Evolutionary conservation across 169 alveolate genomes (phyloP).

Genomic region (Eimeria necatrix): DNA sequence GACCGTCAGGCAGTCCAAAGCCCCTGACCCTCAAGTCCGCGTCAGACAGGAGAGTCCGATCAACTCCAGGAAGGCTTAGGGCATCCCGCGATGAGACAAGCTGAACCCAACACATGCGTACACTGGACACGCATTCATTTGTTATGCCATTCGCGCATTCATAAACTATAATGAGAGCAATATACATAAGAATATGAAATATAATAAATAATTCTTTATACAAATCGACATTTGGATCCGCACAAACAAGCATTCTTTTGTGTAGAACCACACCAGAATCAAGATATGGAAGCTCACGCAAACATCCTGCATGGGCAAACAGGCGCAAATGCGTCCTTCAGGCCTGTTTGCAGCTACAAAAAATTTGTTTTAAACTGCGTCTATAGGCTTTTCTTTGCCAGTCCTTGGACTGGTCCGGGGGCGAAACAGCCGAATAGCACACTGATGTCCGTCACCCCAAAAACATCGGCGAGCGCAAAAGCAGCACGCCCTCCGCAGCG

Average conservation of each 20-base stretch:
- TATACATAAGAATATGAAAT: neutral
- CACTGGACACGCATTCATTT: neutral
- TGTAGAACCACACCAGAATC: no score
- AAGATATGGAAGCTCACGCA: no score
- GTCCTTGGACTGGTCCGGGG: no score
- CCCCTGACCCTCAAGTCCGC: constrained; percentile 67
- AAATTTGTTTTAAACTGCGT: no score
- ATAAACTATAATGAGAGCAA: neutral
- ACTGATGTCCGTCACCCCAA: neutral
- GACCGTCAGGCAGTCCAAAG: constrained; percentile 70
- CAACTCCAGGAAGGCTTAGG: neutral
- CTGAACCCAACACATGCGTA: constrained; percentile 22
- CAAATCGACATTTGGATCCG: no score
- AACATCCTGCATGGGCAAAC: no score
- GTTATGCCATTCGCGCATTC: neutral
- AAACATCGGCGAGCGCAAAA: neutral
- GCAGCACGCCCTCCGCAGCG: neutral
- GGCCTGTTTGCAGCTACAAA: no score
- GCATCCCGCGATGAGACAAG: neutral
- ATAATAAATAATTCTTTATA: no score
- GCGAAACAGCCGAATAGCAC: no score
- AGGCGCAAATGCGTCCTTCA: no score
- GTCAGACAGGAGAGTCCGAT: constrained; percentile 43
- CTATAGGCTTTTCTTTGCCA: no score
- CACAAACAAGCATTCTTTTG: no score